A percentile compares a stretch with the other conserved stretches of the same genome.
Conservation (phyloP, 2,329 filamentous ascomycete species). For the Talaromyces sp. region DNA sequence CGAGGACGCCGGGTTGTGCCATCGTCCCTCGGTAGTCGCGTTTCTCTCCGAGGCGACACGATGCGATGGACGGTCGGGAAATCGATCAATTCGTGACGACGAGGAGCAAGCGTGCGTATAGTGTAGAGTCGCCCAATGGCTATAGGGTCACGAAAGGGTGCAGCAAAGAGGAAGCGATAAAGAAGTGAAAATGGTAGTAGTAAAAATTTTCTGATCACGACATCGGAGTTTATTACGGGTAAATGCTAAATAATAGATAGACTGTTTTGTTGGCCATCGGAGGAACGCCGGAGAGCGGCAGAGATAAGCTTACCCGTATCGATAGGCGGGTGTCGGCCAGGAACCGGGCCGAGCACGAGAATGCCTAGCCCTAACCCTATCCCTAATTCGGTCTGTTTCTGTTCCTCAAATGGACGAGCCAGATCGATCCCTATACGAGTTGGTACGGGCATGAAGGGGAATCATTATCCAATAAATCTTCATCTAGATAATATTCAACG, state of each 20-base stretch:
- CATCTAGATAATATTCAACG: too few relatives aligned
- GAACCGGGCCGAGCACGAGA: background rate
- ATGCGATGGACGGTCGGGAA: background rate
- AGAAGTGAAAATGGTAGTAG: background rate
- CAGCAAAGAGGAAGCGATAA: background rate
- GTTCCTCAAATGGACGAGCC: too few relatives aligned
- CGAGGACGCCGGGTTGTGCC: background rate
- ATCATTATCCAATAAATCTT: too few relatives aligned
- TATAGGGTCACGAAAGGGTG: background rate
- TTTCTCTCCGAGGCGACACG: background rate
- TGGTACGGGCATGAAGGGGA: too few relatives aligned
- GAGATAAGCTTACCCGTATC: background rate
- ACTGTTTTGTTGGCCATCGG: background rate
- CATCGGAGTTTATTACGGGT: background rate
- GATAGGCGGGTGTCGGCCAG: background rate
- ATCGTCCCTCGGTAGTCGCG: background rate
- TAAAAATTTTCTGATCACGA: constrained; percentile 7
- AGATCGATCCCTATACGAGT: too few relatives aligned
- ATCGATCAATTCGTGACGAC: background rate
- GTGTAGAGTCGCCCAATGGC: background rate
- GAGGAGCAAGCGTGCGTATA: background rate
- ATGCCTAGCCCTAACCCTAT: background rate
- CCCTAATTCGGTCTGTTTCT: background rate
- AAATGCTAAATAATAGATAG: background rate
- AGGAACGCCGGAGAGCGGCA: background rate